A percentile compares a stretch with the other conserved stretches of the same genome.
These are phyloP conservation scores for Auriscalpium microsporum DNA, from an alignment of 768 basidiomycete genomes.

Conservation along the genomic window DNA sequence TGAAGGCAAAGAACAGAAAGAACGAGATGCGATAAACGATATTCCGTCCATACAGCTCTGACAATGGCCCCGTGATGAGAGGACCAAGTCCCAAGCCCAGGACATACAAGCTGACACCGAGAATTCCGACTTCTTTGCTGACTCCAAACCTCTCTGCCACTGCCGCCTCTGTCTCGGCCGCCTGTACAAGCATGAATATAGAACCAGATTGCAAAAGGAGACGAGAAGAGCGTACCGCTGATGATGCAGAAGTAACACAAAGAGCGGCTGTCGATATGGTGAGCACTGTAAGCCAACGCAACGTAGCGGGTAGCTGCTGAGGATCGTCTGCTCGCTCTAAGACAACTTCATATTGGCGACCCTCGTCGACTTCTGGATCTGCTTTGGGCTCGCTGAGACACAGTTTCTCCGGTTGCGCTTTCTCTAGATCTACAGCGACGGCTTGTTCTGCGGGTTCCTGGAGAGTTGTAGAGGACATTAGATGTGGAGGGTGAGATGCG, in stretches of 20 bases:
- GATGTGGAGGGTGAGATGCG: too few species aligned
- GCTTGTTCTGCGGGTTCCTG: too few species aligned
- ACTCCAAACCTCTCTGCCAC: slow-evolving; percentile 30
- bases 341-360: not conserved
- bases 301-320: slow-evolving; percentile 1
- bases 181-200: slow-evolving; percentile 11
- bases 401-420: too few species aligned
- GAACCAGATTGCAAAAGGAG: too few species aligned
- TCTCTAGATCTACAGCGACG: too few species aligned
- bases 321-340: slow-evolving; percentile 13
- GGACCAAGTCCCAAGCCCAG: slow-evolving; percentile 25
- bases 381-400: too few species aligned
- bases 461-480: too few species aligned
- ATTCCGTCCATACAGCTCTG: slow-evolving; percentile 53
- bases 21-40: slow-evolving; percentile 58
- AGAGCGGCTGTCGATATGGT: slow-evolving; percentile 1
- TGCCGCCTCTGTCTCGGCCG: slow-evolving; percentile 30
- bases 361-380: too few species aligned
- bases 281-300: slow-evolving; percentile 8
- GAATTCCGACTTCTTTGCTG: slow-evolving; percentile 30
- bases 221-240: slow-evolving; percentile 1
- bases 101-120: slow-evolving; percentile 34
- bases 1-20: slow-evolving; percentile 48
- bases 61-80: slow-evolving; percentile 29
- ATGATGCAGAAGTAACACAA: slow-evolving; percentile 5